Percentiles rank a stretch among this genome's conserved stretches.
phyloP scores from a whole-genome alignment of 192 early-diverging fungal species.

The Coemansia sp. region DNA sequence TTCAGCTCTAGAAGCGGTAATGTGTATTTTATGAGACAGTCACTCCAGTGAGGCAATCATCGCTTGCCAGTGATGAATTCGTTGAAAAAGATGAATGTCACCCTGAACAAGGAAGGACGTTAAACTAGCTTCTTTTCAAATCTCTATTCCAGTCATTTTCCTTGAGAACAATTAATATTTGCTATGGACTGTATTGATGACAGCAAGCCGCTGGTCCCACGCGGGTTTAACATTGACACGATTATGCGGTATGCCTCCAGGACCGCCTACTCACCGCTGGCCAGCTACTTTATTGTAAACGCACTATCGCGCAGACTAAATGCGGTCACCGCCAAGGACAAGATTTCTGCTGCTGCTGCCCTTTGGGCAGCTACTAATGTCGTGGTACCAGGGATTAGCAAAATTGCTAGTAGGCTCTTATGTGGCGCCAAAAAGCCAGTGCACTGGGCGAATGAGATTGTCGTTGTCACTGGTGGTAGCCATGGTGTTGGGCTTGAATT shows the following conservation, averaged over 20 bases:
- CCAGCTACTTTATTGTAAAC: slow-evolving; percentile 34
- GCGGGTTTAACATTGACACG: slow-evolving; percentile 47
- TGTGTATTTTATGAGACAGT: background rate
- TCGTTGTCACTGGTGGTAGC: slow-evolving; percentile 48
- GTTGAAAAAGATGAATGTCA: background rate
- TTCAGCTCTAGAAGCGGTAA: background rate
- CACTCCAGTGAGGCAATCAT: background rate
- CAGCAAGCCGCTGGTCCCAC: slow-evolving; percentile 44
- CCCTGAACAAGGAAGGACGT: background rate
- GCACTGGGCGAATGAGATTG: slow-evolving; percentile 35
- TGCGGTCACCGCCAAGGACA: slow-evolving; percentile 7
- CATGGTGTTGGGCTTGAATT: slow-evolving; percentile 43
- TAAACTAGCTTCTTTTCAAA: background rate
- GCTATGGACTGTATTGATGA: slow-evolving; percentile 40
- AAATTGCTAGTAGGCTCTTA: slow-evolving; percentile 13
- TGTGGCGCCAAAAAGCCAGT: slow-evolving; percentile 7
- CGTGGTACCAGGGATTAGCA: slow-evolving; percentile 23
- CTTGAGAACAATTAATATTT: background rate
- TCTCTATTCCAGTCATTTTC: background rate
- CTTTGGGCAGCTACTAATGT: slow-evolving; percentile 34
- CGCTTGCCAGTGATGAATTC: background rate
- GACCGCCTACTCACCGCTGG: slow-evolving; percentile 24
- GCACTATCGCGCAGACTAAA: slow-evolving; percentile 13
- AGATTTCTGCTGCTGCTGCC: slow-evolving; percentile 20
- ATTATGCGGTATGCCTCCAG: slow-evolving; percentile 31